Evolutionary conservation across 1,284 basidiomycete genomes (phyloP), one percentile per base, ranked within the genome.

Genomic region (Tilletiaria anomala): DNA sequence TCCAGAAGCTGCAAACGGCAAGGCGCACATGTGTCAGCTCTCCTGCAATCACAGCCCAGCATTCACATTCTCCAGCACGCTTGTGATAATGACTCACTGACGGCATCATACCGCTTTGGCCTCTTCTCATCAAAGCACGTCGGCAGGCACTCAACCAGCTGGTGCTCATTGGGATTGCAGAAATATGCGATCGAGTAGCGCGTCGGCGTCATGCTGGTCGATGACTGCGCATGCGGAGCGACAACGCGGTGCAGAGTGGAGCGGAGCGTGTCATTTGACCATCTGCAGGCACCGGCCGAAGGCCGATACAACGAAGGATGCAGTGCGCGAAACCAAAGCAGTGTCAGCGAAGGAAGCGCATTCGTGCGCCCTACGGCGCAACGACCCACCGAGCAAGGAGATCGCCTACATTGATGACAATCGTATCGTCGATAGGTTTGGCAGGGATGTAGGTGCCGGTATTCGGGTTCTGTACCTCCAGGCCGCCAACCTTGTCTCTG

Each of bases 161-260:
- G 71, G 35, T 74, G 73, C 45, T 76, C 76, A 53, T 86, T 84
- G 5, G 83, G 83, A 55, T 83, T 86, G 70, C 79, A 83, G 69
- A 87, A 87, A 72, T 82, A 86, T 4, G 82, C 83, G 44, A 87
- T 80, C 10, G 80, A 83, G 61, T 84, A 81, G 20, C 83, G 74
- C 3, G 71, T 67, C 0, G 82, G 78, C 0, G 76, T 81, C 44
- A 77, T 68, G 21, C 68, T 70, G 50, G 77, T 75, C 2, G 68
- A 71, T 35, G 8, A 14, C 6, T 72, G 70, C n/a, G n/a, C n/a
- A 47, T 71, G 71, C 18, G 83, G 82, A 5, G 79, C 77, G 10
- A 85, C 82, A 24, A 86, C 83, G 16, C 80, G 76, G 67, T 85
- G 83, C 6, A 84, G 72, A 1, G 83, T 85, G 8, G 44, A 82